Evolutionary conservation across 495 filamentous ascomycete genomes (phyloP), one percentile per base, ranked within the genome.

Genomic region (Neurospora sp.): DNA sequence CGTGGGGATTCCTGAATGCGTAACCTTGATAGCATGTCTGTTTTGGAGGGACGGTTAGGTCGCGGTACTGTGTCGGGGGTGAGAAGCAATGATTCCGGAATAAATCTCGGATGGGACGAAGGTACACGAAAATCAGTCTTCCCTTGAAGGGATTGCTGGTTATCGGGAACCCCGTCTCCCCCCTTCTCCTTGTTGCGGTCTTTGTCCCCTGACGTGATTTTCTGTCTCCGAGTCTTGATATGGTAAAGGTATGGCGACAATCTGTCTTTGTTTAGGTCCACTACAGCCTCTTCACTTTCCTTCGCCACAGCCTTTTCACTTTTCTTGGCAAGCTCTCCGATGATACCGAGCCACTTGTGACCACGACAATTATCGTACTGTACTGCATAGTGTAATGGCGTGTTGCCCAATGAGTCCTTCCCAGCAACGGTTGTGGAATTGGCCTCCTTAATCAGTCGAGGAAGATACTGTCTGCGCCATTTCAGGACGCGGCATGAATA

Each of bases 311-410:
- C 72, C 9, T 74, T 73, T 38, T 75, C 68, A 10, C 79, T 74
- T 27, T 79, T 74, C 8, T 69, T 59, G 3, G 76, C 65, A 70
- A 79, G 79, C 12, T 70, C 71, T 14, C 71, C 71, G 48, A 44
- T 44, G 14, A 44, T 44, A 44, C 14, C 41, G 14, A 44, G 41
- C 41, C 41, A 44, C 3, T 44, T 44, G 4, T 44, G 14, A 44
- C 41, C 41, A 18, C 70, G 72, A 44, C 76, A 81, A 12, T 71
- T 39, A 16, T 76, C 72, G 20, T 76, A 79, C 42, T 79, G 75
- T 37, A 81, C 79, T 7, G 79, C 78, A 12, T 75, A 70, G 69
- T 81, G 79, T 7, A 81, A 74, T 3, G 77, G 76, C 9, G 79
- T 80, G 68, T 76, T 72, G 3, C 78, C 79, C 27, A 74, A 70